Evolutionary conservation across 108 stramenopile genomes (phyloP).

Genomic region (Fragilaria radians): DNA sequence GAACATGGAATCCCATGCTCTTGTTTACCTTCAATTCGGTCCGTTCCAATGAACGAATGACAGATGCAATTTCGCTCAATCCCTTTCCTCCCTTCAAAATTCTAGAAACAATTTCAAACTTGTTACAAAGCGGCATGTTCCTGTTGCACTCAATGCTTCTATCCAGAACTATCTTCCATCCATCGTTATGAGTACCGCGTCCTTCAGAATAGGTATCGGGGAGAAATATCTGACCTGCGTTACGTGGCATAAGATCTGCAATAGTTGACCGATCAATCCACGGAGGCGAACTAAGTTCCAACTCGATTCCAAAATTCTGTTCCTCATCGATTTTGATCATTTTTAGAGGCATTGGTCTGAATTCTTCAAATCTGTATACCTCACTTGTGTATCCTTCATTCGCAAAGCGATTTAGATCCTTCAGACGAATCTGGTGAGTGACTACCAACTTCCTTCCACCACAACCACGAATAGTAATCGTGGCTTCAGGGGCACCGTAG

Average conservation of each 20-base stretch:
- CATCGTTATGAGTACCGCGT: slow-evolving; percentile 2
- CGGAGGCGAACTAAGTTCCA: slow-evolving; percentile 25
- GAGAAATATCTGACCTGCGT: neutral
- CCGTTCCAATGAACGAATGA: slow-evolving; percentile 22
- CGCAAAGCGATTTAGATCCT: no score
- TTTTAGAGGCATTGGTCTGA: slow-evolving; percentile 10
- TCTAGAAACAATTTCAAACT: slow-evolving; percentile 58
- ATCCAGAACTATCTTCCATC: slow-evolving; percentile 48
- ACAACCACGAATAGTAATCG: slow-evolving; percentile 35
- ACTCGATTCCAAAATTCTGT: slow-evolving; percentile 23
- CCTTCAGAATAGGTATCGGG: neutral
- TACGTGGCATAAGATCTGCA: slow-evolving; percentile 6
- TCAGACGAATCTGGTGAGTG: neutral
- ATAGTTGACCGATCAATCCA: neutral
- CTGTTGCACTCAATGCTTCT: slow-evolving; percentile 26
- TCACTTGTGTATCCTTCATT: neutral
- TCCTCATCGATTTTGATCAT: slow-evolving; percentile 22
- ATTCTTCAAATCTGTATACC: no score
- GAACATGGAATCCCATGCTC: slow-evolving; percentile 48
- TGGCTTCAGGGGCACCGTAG: slow-evolving; percentile 21
- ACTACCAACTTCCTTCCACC: slow-evolving; percentile 23
- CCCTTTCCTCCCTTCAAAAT: slow-evolving; percentile 41
- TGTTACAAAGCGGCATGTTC: slow-evolving; percentile 28
- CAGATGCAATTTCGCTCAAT: slow-evolving; percentile 31
- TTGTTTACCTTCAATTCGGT: slow-evolving; percentile 22